phyloP scores from a whole-genome alignment of 1,284 basidiomycete genomes.

The Thelephora terrestris region DNA sequence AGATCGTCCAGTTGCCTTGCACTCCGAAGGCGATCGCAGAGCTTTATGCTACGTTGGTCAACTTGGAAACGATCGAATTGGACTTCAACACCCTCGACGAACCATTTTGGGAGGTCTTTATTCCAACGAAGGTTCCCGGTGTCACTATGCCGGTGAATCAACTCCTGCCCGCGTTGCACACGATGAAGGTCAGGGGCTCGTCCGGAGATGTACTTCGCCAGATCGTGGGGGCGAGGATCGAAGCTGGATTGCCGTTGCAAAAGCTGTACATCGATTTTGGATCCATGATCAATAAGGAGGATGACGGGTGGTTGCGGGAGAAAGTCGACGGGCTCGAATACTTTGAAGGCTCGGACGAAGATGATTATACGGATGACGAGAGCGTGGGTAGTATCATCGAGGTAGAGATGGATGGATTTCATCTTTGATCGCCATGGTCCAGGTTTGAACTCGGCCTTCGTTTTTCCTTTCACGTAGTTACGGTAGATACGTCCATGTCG shows the following conservation, averaged over 20 bases:
- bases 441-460: not conserved
- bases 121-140: conserved; percentile 4
- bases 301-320: not conserved
- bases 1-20: conserved; percentile 14
- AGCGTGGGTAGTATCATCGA: not conserved
- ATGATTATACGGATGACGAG: not conserved
- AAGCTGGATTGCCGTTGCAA: conserved; percentile 30
- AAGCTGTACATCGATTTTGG: conserved; percentile 17
- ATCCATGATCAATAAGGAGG: not conserved
- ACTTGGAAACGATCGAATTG: conserved; percentile 33
- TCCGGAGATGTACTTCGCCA: conserved; percentile 28
- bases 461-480: too few species aligned
- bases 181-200: conserved; percentile 35
- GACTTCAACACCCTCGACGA: conserved; percentile 26
- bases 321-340: not conserved
- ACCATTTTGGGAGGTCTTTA: conserved; percentile 31
- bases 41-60: conserved; percentile 34
- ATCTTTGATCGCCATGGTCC: not conserved
- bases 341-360: not conserved
- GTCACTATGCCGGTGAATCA: conserved; percentile 1
- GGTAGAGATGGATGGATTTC: not conserved
- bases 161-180: conserved; percentile 30
- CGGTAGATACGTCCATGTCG: too few species aligned
- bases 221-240: conserved; percentile 34
- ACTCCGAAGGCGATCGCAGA: conserved; percentile 17